Evolutionary conservation across 163 green algal genomes (phyloP).

Genomic region (Chlamydomonas reinhardtii): DNA sequence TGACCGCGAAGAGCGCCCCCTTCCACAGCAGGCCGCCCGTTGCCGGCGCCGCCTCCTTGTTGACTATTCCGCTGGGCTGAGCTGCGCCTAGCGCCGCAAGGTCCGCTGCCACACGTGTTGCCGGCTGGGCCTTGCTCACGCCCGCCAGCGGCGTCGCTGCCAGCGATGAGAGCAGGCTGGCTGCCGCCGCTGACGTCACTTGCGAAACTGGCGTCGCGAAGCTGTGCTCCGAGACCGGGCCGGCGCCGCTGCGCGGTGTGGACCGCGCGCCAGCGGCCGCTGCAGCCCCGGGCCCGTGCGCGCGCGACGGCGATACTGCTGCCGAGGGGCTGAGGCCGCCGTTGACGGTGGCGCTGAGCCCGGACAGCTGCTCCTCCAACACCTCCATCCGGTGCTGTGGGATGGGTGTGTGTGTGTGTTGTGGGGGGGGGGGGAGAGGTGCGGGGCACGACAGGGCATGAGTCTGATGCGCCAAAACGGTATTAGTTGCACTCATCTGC

Average conservation of each 20-base stretch:
- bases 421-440: too few relatives aligned
- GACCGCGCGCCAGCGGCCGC: background rate
- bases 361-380: constrained; percentile 34
- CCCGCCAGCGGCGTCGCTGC: background rate
- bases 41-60: background rate
- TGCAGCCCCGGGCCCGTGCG: background rate
- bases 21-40: too few relatives aligned
- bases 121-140: background rate
- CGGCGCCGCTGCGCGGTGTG: background rate
- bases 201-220: background rate
- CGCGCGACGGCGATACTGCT: background rate
- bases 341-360: background rate
- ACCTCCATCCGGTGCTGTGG: constrained; percentile 44
- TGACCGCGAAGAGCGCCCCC: too few relatives aligned
- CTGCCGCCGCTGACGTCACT: background rate
- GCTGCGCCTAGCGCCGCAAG: background rate
- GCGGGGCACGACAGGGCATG: background rate
- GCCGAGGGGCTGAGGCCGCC: constrained; percentile 2
- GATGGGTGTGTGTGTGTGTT: too few relatives aligned
- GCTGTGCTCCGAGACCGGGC: constrained; percentile 18
- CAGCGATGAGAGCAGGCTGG: background rate
- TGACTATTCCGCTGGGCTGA: too few relatives aligned
- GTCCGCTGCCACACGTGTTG: background rate
- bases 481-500: background rate
- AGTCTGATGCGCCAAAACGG: background rate